These are phyloP conservation scores for Candida arabinofermentans DNA, from an alignment of 805 yeast genomes.

Conservation along the genomic window DNA sequence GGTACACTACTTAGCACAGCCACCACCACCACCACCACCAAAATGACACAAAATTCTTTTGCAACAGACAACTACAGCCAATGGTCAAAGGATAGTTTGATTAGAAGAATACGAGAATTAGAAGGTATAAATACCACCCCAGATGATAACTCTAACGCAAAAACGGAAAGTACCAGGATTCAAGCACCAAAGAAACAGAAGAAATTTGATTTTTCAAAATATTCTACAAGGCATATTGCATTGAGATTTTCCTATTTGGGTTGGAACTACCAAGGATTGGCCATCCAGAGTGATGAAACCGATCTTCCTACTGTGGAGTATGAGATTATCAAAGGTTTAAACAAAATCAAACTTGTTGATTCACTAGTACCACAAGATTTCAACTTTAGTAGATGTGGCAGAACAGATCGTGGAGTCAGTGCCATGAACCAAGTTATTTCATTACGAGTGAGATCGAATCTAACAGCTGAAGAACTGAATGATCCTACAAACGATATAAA, in stretches of 20 bases:
- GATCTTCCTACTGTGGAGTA: conserved; percentile 86
- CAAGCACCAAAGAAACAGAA: conserved; percentile 32
- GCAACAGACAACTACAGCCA: conserved; percentile 38
- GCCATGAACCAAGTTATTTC: conserved; percentile 95
- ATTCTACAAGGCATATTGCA: conserved; percentile 66
- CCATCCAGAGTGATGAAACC: conserved; percentile 70
- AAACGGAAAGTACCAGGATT: not conserved
- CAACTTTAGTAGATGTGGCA: conserved; percentile 84
- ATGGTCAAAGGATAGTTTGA: conserved; percentile 70
- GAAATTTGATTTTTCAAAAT: conserved; percentile 62
- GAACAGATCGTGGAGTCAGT: conserved; percentile 96
- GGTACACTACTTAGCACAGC: too few species aligned
- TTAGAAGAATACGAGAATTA: conserved; percentile 50
- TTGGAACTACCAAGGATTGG: conserved; percentile 92
- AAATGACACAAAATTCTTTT: not conserved
- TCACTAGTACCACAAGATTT: conserved; percentile 57
- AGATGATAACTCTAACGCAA: not conserved
- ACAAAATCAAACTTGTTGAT: conserved; percentile 60
- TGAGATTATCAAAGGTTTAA: conserved; percentile 65
- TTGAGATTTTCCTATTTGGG: conserved; percentile 84
- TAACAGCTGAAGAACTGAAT: conserved; percentile 58
- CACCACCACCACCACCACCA: not conserved
- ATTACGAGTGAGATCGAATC: conserved; percentile 64
- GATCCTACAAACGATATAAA: conserved; percentile 51
- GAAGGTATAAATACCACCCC: conserved; percentile 33